A percentile compares a stretch with the other conserved stretches of the same genome.
Conservation (phyloP, 257 asterid genomes). For the Gentiana dahurica region DNA sequence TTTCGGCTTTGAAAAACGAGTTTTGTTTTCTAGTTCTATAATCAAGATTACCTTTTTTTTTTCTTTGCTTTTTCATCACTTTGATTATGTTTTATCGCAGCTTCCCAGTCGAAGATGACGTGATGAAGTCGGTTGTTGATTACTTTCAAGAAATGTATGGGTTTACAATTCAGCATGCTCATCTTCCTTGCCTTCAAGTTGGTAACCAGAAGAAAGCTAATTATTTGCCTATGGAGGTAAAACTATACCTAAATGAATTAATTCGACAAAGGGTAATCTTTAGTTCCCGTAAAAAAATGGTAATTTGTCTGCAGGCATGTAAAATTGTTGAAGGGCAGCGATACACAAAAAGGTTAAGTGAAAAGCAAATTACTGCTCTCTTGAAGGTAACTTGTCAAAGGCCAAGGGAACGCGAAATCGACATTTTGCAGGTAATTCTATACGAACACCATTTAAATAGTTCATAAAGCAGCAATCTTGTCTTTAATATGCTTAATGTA, state of each 20-base stretch:
- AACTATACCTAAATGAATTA: background rate
- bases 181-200: conserved; percentile 99
- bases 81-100: conserved; percentile 19
- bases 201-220: conserved; percentile 99
- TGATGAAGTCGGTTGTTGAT: conserved; percentile 92
- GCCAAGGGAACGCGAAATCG: conserved; percentile 92
- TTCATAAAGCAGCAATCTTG: no score
- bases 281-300: conserved; percentile 9
- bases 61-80: background rate
- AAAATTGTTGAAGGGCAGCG: conserved; percentile 98
- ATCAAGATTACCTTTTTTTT: background rate
- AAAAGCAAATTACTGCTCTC: conserved; percentile 90
- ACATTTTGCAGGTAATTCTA: conserved; percentile 64
- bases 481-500: background rate
- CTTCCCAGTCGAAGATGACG: conserved; percentile 87
- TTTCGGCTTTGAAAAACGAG: background rate
- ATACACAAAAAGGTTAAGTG: conserved; percentile 92
- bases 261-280: conserved; percentile 1
- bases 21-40: background rate
- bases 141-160: conserved; percentile 95
- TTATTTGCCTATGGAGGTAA: conserved; percentile 98
- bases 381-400: conserved; percentile 95
- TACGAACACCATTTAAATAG: no score
- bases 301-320: conserved; percentile 51
- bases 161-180: conserved; percentile 79